Evolutionary conservation across 169 alveolate genomes (phyloP).

Genomic region (Theileria parva): DNA sequence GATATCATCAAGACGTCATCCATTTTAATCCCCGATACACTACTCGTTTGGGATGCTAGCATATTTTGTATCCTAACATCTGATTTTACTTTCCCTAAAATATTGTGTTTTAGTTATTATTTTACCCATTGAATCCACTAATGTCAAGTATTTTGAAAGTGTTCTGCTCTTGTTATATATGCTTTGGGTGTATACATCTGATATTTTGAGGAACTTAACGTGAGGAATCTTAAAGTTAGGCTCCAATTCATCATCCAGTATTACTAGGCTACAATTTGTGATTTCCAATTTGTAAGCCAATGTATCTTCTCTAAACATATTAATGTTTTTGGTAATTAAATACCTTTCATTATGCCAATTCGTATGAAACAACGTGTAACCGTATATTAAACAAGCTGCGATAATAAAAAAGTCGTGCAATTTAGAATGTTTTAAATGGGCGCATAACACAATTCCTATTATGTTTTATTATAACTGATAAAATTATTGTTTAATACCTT

Average conservation of each 20-base stretch:
- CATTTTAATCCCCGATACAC: conserved; percentile 16
- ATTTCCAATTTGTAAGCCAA: conserved; percentile 48
- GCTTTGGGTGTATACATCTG: conserved; percentile 59
- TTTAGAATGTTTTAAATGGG: conserved; percentile 66
- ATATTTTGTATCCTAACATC: conserved; percentile 61
- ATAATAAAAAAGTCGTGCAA: conserved; percentile 63
- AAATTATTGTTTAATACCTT: conserved; percentile 17
- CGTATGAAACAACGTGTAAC: conserved; percentile 55
- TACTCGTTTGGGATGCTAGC: conserved; percentile 55
- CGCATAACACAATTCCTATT: conserved; percentile 67
- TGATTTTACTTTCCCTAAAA: conserved; percentile 50
- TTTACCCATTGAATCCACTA: conserved; percentile 59
- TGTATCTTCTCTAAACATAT: conserved; percentile 30
- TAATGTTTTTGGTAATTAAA: neutral
- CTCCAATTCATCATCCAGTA: conserved; percentile 59
- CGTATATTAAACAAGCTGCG: conserved; percentile 63
- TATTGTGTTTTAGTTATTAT: neutral
- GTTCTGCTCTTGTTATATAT: conserved; percentile 57
- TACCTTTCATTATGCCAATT: conserved; percentile 67
- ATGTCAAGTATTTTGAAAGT: conserved; percentile 45
- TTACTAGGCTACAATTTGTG: conserved; percentile 63
- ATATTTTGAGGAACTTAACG: conserved; percentile 55
- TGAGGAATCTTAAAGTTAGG: conserved; percentile 60
- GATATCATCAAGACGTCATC: conserved; percentile 64
- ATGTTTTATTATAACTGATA: neutral